These are phyloP conservation scores for Chlorella variabilis DNA, from an alignment of 163 green algal genomes.

Conservation along the genomic window DNA sequence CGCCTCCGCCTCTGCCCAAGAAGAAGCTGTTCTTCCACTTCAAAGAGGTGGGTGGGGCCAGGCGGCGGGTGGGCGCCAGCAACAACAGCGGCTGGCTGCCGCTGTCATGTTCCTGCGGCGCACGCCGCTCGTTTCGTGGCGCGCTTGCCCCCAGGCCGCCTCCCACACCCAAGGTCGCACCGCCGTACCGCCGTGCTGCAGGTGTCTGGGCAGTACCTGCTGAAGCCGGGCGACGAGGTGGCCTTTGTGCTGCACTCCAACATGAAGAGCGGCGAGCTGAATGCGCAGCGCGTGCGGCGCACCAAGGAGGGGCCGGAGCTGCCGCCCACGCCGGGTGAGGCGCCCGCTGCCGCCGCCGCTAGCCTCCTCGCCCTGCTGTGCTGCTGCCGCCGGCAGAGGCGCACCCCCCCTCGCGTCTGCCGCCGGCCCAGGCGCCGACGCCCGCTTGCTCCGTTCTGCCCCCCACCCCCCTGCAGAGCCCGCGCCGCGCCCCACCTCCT, in stretches of 20 bases:
- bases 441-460: too few relatives aligned
- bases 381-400: too few relatives aligned
- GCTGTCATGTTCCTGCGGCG: too few relatives aligned
- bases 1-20: not conserved
- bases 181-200: not conserved
- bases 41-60: constrained; percentile 27
- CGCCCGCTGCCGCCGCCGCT: too few relatives aligned
- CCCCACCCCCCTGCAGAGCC: not conserved
- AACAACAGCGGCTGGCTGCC: too few relatives aligned
- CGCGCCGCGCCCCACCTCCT: not conserved
- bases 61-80: not conserved
- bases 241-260: constrained; percentile 46
- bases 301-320: constrained; percentile 37
- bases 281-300: constrained; percentile 29
- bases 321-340: not conserved
- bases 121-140: too few relatives aligned
- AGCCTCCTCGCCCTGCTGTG: too few relatives aligned
- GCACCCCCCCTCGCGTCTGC: too few relatives aligned
- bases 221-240: constrained; percentile 46
- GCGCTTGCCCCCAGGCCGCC: not conserved
- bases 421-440: too few relatives aligned
- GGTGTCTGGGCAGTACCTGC: constrained; percentile 11
- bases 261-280: constrained; percentile 35
- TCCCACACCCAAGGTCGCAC: not conserved
- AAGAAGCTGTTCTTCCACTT: constrained; percentile 46